Conservation (phyloP, 2,329 filamentous ascomycete species). For the Aspergillus intermedius region DNA sequence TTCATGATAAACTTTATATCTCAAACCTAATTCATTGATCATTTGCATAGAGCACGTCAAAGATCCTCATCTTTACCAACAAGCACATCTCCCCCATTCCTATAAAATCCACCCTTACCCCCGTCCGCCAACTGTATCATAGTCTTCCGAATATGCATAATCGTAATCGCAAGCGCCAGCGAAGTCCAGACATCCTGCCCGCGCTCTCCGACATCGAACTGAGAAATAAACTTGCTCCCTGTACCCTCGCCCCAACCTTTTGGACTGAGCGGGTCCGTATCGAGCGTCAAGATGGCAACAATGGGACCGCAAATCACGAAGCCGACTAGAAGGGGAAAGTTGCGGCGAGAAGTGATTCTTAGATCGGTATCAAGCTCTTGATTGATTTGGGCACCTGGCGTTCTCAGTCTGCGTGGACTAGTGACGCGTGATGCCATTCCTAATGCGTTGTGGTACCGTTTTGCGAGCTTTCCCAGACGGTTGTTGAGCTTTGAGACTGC, state of each 20-base stretch:
- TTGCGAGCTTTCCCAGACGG: constrained; percentile 39
- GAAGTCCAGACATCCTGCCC: constrained; percentile 57
- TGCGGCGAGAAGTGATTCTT: constrained; percentile 2
- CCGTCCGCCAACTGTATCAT: constrained; percentile 41
- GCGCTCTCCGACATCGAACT: constrained; percentile 48
- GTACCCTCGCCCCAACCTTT: constrained; percentile 10
- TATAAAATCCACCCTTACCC: constrained; percentile 13
- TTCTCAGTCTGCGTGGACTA: neutral
- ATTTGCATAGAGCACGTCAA: constrained; percentile 1
- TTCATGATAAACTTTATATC: neutral
- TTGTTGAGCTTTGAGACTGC: constrained; percentile 39
- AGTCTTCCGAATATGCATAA: constrained; percentile 48
- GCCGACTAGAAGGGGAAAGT: constrained; percentile 48
- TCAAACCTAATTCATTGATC: neutral
- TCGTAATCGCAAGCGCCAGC: constrained; percentile 50
- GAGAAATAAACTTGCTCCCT: constrained; percentile 37
- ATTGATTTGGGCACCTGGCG: neutral
- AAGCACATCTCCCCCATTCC: neutral
- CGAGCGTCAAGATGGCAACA: constrained; percentile 47
- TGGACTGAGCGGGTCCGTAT: constrained; percentile 32
- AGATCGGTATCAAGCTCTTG: constrained; percentile 4
- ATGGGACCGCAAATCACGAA: constrained; percentile 49
- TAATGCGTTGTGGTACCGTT: constrained; percentile 34
- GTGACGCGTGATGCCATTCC: neutral
- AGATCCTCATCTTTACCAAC: constrained; percentile 9